Evolutionary conservation across 2,329 filamentous ascomycete genomes (phyloP).

Genomic region (Capronia epimyces): DNA sequence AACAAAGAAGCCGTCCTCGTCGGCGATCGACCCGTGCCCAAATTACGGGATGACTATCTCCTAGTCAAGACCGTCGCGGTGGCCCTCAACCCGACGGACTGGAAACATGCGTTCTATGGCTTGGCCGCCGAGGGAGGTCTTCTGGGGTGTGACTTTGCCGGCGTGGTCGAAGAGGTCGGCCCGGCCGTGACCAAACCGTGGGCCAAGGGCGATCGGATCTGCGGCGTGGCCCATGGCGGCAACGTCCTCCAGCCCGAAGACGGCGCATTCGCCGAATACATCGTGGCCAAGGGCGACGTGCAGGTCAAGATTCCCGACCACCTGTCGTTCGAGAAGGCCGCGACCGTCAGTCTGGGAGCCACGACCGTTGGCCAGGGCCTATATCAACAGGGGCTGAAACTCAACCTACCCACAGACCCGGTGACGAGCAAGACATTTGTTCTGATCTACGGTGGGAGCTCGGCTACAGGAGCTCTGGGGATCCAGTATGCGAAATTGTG

Average conservation of each 20-base stretch:
- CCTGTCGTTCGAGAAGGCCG: slow-evolving; percentile 33
- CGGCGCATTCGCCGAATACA: slow-evolving; percentile 38
- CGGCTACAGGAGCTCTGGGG: slow-evolving; percentile 40
- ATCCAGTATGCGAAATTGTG: slow-evolving; percentile 40
- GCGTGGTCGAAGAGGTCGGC: slow-evolving; percentile 30
- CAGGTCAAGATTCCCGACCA: slow-evolving; percentile 32
- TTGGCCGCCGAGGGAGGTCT: slow-evolving; percentile 37
- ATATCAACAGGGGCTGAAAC: slow-evolving; percentile 24
- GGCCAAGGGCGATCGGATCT: slow-evolving; percentile 36
- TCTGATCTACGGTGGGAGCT: slow-evolving; percentile 43
- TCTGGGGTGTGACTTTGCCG: slow-evolving; percentile 35
- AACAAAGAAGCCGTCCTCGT: slow-evolving; percentile 28
- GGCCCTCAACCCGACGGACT: slow-evolving; percentile 50
- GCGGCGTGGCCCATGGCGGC: slow-evolving; percentile 35
- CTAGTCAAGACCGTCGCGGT: slow-evolving; percentile 31
- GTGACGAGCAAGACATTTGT: slow-evolving; percentile 31
- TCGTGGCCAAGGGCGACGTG: slow-evolving; percentile 31
- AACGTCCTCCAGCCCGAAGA: slow-evolving; percentile 30
- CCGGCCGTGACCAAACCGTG: slow-evolving; percentile 23
- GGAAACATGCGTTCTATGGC: slow-evolving; percentile 44
- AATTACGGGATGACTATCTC: slow-evolving; percentile 39
- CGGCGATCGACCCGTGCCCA: slow-evolving; percentile 28
- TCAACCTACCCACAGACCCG: slow-evolving; percentile 26
- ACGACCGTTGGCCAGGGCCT: slow-evolving; percentile 26
- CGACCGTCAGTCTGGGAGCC: slow-evolving; percentile 32